Evolutionary conservation across 176 grass and related monocot species (phyloP), one percentile per base, ranked within the genome.

Genomic region (Saccharum officinarum): DNA sequence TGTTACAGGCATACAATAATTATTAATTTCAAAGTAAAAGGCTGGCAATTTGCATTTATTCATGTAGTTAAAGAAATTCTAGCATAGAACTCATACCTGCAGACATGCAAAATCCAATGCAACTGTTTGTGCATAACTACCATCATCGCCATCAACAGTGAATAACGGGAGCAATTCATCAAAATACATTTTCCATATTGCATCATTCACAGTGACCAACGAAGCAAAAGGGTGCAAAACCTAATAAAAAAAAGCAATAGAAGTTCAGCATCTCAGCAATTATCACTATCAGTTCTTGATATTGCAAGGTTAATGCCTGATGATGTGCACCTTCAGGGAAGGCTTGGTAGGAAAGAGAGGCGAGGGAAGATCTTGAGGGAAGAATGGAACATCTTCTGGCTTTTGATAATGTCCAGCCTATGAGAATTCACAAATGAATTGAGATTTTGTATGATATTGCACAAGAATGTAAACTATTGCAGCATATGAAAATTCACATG

Each of bases 101-200:
- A 98, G 71, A 64, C 97, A 98, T 10, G 77, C 69, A 77, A 95
- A 91, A 95, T 98, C 97, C 55, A 91, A 69, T 2, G 93, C 97
- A 54, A 74, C 80, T 67, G 89, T 89, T 69, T 82, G 83, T 39
- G 93, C 89, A 78, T 96, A 99, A 85, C 73, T 88, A 83, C 89
- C 94, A 92, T 94, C 87, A 62, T 92, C 90, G 20, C 90, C 93
- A 54, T 94, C 75, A 5, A 41, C 84, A 79, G 97, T 94, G 77
- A 96, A 91, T 17, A 99, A 80, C 5, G 92, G 97, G 39, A 99
- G 86, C 74, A 99, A 82, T 39, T 96, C 76, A 4, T 90, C 68
- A 18, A 96, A 94, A 86, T 99, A 99, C 92, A 94, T 94, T 37
- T 91, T 92, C 97, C 97, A 99, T 87, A 99, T 92, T 61, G 80